Base-by-base conservation (phyloP, 2,329 filamentous ascomycete genomes). In the Macroventuria anomochaeta region DNA sequence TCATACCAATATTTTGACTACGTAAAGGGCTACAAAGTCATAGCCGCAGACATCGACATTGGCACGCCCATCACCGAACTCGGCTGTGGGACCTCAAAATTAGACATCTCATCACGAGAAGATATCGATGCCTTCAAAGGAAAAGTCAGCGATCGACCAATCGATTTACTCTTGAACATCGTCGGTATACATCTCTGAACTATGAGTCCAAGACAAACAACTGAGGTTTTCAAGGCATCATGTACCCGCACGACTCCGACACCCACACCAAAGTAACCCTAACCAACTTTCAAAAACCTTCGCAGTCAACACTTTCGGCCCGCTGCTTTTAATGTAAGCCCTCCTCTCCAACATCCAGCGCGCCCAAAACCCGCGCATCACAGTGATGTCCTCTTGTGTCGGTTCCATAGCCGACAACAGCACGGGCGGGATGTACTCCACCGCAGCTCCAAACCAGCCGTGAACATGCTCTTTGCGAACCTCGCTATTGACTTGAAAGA, bases 401-500 rank as follows among this genome's bases (percentile, higher is more conserved):
- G 78, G 77, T 7, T 73, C 68, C 31, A 76, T 81, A 18, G 68
- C 62, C 10, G 77, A 80, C 52, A 80, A 80, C 51, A 63, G 53
- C 40, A 70, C 70, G 1, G 77, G 79, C 8, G 75, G 77, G 6
- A 64, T 56, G 28, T 80, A 80, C 42, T 75, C 77, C 2, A 80
- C 46, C 75, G 78, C 2, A 70, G 73, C 2, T 75, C 68, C 10
- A 80, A 80, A 58, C 74, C 79, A 5, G 79, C 76, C 7, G 72
- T 80, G 23, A 79, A 80, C 55, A 73, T 68, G 31, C 63, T 81
- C 12, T 77, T 75, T 40, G 78, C 79, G 64, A 77, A 67, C 50
- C 53, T 80, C 61, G 70, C 76, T 2, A 61, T 79, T 42, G 77
- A 80, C 55, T 54, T 80, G 47, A 69, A 61, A 44, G 67, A 67